Conservation (phyloP, 2,329 filamentous ascomycete species). For the Coccinonectria pachysandricola region DNA sequence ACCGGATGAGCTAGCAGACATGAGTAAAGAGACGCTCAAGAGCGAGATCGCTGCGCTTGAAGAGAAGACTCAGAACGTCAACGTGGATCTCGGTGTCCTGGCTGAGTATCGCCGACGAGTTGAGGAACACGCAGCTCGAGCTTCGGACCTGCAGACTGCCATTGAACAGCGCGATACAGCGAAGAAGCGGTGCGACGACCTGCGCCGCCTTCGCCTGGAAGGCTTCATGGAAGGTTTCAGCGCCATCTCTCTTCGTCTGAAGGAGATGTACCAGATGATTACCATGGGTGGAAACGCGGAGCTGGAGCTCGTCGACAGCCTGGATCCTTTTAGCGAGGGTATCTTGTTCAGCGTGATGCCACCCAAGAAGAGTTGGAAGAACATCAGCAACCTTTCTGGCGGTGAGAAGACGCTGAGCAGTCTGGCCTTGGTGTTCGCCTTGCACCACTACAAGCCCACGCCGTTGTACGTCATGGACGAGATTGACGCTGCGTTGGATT, state of each 20-base stretch:
- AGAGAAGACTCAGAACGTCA: constrained; percentile 69
- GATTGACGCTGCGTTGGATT: constrained; percentile 95
- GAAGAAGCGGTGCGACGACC: constrained; percentile 86
- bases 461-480: constrained; percentile 99
- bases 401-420: constrained; percentile 95
- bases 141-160: constrained; percentile 72
- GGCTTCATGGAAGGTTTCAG: constrained; percentile 98
- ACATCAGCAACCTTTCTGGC: constrained; percentile 90
- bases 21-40: constrained; percentile 52
- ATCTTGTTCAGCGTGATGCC: constrained; percentile 98
- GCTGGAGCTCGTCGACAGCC: constrained; percentile 87
- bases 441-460: constrained; percentile 97
- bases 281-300: constrained; percentile 99
- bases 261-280: constrained; percentile 99
- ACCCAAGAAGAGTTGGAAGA: constrained; percentile 99
- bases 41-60: constrained; percentile 52
- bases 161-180: constrained; percentile 70
- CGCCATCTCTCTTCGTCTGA: constrained; percentile 83
- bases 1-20: constrained; percentile 55
- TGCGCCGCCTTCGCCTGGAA: constrained; percentile 80
- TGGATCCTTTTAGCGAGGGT: constrained; percentile 94
- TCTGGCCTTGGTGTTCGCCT: constrained; percentile 89
- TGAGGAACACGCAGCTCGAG: constrained; percentile 70
- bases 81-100: constrained; percentile 80
- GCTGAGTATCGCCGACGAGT: constrained; percentile 80